Percentiles rank a stretch among this genome's conserved stretches.
These are phyloP conservation scores for Mycena galopus DNA, from an alignment of 768 basidiomycete species.

Conservation along the genomic window DNA sequence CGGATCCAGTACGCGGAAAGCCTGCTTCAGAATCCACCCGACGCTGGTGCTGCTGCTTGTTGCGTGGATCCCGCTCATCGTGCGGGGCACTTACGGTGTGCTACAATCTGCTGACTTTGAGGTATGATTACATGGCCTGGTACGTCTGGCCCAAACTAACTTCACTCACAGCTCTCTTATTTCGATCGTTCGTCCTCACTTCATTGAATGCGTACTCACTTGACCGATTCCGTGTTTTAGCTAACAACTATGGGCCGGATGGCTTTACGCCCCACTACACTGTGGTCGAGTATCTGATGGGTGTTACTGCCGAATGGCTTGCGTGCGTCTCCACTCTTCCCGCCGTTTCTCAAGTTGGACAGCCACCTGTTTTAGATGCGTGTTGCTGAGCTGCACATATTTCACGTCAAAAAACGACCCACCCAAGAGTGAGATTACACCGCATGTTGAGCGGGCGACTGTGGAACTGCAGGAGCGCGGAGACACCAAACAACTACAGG, in stretches of 20 bases:
- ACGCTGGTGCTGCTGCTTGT: constrained; percentile 22
- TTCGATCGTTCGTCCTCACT: constrained; percentile 18
- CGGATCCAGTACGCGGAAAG: neutral
- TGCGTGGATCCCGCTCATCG: constrained; percentile 30
- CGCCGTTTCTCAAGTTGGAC: neutral
- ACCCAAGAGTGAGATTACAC: neutral
- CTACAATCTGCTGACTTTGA: constrained; percentile 17
- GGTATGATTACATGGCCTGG: neutral
- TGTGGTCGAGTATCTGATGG: constrained; percentile 25
- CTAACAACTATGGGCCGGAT: constrained; percentile 17
- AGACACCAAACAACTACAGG: no score
- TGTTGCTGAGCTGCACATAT: constrained; percentile 5
- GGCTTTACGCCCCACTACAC: constrained; percentile 32
- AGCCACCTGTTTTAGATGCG: neutral
- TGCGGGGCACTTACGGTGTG: constrained; percentile 26
- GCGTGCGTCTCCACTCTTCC: constrained; percentile 11
- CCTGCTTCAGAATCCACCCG: constrained; percentile 2
- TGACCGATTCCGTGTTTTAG: neutral
- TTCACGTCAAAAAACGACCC: constrained; percentile 5
- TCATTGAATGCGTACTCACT: no score
- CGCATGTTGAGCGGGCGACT: neutral
- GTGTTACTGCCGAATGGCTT: constrained; percentile 29
- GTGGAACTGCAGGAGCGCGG: no score
- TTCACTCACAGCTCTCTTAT: constrained; percentile 22
- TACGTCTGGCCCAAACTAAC: neutral